A percentile compares a stretch with the other conserved stretches of the same genome.
phyloP scores from a whole-genome alignment of 2,329 filamentous ascomycete species.

The Colletotrichum sp. region DNA sequence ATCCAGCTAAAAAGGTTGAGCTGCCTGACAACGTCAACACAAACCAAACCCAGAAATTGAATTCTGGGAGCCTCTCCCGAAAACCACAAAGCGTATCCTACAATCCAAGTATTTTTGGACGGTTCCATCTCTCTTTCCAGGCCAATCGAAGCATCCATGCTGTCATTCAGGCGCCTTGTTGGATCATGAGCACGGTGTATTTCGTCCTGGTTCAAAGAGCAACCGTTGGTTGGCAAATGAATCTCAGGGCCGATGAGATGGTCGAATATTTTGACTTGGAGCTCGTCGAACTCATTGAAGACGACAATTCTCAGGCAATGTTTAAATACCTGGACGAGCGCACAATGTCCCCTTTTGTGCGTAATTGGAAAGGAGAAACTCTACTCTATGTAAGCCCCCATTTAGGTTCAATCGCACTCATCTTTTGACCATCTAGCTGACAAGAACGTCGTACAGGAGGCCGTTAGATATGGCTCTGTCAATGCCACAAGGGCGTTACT shows the following conservation, averaged over 20 bases:
- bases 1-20: rapidly evolving
- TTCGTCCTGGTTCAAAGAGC: background rate
- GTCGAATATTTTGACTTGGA: rapidly evolving
- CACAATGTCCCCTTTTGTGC: background rate
- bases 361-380: background rate
- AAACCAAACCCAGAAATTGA: background rate
- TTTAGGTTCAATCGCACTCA: rapidly evolving
- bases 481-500: too few species aligned
- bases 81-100: background rate
- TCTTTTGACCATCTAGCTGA: too few species aligned
- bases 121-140: background rate
- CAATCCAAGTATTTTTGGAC: background rate
- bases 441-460: rapidly evolving
- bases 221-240: background rate
- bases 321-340: background rate
- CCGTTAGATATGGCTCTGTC: too few species aligned
- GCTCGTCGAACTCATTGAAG: background rate
- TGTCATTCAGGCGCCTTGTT: rapidly evolving
- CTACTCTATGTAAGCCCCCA: rapidly evolving
- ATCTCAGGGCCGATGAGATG: background rate
- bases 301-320: rapidly evolving
- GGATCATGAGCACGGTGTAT: background rate
- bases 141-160: background rate
- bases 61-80: background rate
- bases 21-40: background rate